Evolutionary conservation across 768 basidiomycete species (phyloP), one percentile per base, ranked within the genome.

Genomic region (Calvatia gigantea): DNA sequence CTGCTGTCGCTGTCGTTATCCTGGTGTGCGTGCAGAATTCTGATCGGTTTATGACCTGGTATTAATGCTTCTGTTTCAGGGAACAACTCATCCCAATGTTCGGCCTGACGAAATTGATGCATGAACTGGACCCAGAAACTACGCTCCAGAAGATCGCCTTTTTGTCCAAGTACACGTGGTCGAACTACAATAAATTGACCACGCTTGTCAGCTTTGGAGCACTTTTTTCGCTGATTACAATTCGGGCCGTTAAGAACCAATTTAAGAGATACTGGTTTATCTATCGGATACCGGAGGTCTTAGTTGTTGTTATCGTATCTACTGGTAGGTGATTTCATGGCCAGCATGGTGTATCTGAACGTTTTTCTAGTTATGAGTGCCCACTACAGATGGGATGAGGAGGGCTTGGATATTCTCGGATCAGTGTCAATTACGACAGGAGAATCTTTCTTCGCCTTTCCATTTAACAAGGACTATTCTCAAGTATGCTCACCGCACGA

Each of bases 11-110:
- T 1, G 79, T 89, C 6, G 86, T 98, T 39, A 95, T 98, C 63
- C 76, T 87, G 66, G 84, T 93, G 89, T 90, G 60, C 45, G 86
- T 73, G 23, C 32, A 31, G n/a, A 46, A 25, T 14, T 7, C 33
- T 46, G 39, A 21, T 19, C 21, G 31, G 27, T 39, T 53, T 27
- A 14, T 31, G 33, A 31, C 15, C 46, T 23, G 51, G 28, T 52
- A 21, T 35, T 31, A 38, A 60, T 54, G 29, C 51, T 58, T 21
- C 23, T 17, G 29, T 9, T 60, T 50, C 49, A 91, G 89, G 39
- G 88, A 90, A 69, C 90, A 94, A 66, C 73, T 94, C 15, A 85
- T 93, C 25, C 92, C 94, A 0, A 94, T 98, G 89, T 80, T 97
- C 44, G 94, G 94, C 23, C 78, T 98, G 23, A 72, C 72, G 5